Evolutionary conservation across 306 rosid species (phyloP).

Genomic region (Myrica gale): DNA sequence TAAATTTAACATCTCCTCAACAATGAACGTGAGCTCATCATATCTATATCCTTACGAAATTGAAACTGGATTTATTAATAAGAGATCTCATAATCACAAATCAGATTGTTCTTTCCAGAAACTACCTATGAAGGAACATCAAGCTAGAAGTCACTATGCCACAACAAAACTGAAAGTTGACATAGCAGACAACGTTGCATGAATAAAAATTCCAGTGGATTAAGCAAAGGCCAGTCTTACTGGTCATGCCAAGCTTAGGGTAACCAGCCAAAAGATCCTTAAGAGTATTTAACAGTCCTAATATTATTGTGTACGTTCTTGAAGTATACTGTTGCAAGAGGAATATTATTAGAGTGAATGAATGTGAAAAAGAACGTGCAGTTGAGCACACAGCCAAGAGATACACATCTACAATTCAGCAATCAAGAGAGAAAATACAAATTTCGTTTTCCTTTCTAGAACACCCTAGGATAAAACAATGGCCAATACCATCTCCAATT

Average conservation of each 20-base stretch:
- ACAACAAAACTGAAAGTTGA: background rate
- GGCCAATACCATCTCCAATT: background rate
- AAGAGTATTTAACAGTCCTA: background rate
- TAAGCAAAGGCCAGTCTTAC: background rate
- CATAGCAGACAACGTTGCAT: background rate
- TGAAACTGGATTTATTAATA: too few relatives aligned
- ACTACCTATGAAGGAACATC: too few relatives aligned
- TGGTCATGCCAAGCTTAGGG: background rate
- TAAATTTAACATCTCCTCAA: background rate
- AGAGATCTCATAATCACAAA: too few relatives aligned
- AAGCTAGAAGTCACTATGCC: background rate
- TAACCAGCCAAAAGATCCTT: background rate
- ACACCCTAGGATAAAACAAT: background rate
- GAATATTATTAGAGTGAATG: background rate
- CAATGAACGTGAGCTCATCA: background rate
- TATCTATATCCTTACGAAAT: too few relatives aligned
- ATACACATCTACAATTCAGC: background rate
- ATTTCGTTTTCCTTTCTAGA: too few relatives aligned
- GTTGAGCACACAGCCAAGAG: background rate
- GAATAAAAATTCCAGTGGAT: background rate
- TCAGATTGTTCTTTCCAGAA: too few relatives aligned
- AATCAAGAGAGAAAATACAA: background rate
- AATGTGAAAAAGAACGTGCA: background rate
- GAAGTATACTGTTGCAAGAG: background rate
- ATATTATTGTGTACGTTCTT: background rate